These are phyloP conservation scores for Solanum chmielewskii DNA, from an alignment of 257 asterid genomes.

Conservation along the genomic window DNA sequence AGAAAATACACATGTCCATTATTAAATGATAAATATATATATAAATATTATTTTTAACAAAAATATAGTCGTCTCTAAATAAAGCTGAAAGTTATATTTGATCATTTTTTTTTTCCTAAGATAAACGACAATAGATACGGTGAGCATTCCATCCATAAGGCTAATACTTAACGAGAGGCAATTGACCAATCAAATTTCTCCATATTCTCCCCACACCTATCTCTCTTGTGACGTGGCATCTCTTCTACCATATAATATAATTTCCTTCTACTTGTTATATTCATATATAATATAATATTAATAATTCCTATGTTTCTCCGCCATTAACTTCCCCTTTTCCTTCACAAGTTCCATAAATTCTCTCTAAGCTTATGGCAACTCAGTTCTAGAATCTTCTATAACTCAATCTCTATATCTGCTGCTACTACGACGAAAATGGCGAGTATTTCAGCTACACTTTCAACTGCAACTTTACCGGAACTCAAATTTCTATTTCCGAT, in stretches of 20 bases:
- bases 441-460: slow-evolving; percentile 19
- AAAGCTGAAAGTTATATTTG: too few species aligned
- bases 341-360: background rate
- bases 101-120: too few species aligned
- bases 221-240: slow-evolving; percentile 24
- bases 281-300: background rate
- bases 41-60: too few species aligned
- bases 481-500: slow-evolving; percentile 30
- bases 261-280: background rate
- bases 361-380: background rate
- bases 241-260: slow-evolving; percentile 20
- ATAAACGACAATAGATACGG: background rate
- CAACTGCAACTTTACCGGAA: slow-evolving; percentile 20
- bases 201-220: background rate
- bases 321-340: background rate
- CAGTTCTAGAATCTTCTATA: background rate
- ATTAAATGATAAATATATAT: too few species aligned
- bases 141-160: background rate
- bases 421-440: slow-evolving; percentile 18
- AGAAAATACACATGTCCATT: too few species aligned
- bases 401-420: background rate
- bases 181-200: background rate
- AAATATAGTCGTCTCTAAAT: too few species aligned
- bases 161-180: background rate
- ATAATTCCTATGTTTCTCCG: slow-evolving; percentile 9